These are phyloP conservation scores for Tricladium varicosporioides DNA, from an alignment of 2,329 filamentous ascomycete genomes.

Conservation along the genomic window DNA sequence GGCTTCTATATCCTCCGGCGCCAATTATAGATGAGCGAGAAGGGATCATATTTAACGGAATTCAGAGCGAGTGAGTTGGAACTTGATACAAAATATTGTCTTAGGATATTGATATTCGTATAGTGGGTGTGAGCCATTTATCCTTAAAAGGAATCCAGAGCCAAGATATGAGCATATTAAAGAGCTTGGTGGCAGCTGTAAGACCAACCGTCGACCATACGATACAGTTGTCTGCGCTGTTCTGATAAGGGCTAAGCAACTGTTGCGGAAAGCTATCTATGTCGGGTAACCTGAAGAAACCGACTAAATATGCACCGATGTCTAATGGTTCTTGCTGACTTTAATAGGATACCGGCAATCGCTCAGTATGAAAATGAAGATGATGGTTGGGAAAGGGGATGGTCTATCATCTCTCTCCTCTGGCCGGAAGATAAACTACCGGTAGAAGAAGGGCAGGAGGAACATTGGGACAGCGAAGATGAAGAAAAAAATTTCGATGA, in stretches of 20 bases:
- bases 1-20: background rate
- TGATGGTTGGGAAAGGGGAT: too few relatives aligned
- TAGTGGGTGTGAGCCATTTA: background rate
- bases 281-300: background rate
- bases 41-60: background rate
- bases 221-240: background rate
- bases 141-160: background rate
- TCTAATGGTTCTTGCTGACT: too few relatives aligned
- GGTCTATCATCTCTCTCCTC: too few relatives aligned
- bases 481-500: too few relatives aligned
- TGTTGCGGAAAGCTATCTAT: background rate
- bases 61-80: background rate
- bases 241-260: background rate
- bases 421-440: too few relatives aligned
- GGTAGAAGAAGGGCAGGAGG: too few relatives aligned
- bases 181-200: background rate
- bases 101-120: background rate
- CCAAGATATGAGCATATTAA: background rate
- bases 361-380: too few relatives aligned
- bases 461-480: too few relatives aligned
- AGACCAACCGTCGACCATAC: background rate
- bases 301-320: too few relatives aligned
- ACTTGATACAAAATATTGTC: background rate
- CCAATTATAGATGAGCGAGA: background rate
- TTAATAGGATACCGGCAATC: background rate